Conservation (phyloP, 768 basidiomycete species). For the Kwoniella newhampshirensis region DNA sequence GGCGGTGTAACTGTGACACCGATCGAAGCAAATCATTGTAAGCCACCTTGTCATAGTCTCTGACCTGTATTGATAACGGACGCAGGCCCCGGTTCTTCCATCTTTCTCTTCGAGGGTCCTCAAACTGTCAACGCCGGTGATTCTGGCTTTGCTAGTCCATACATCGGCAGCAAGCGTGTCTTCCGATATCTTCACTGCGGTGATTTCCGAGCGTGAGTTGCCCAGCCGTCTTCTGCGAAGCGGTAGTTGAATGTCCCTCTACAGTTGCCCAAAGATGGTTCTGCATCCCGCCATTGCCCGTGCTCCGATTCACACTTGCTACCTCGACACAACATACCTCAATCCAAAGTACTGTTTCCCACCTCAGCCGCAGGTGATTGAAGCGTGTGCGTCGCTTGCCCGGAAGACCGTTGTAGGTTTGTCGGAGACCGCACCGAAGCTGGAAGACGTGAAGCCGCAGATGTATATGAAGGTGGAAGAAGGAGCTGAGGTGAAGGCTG, state of each 20-base stretch:
- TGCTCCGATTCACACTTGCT: slow-evolving; percentile 79
- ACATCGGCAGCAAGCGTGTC: slow-evolving; percentile 65
- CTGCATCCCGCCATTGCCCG: slow-evolving; percentile 78
- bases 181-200: slow-evolving; percentile 96
- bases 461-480: slow-evolving; percentile 26
- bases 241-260: slow-evolving; percentile 58
- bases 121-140: slow-evolving; percentile 90
- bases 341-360: slow-evolving; percentile 94
- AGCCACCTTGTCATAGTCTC: too few species aligned
- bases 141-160: slow-evolving; percentile 68
- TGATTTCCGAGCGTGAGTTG: slow-evolving; percentile 56
- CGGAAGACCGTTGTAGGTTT: slow-evolving; percentile 58
- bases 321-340: slow-evolving; percentile 94
- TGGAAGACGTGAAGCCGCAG: slow-evolving; percentile 23
- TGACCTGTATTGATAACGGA: background rate
- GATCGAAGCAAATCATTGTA: slow-evolving; percentile 97
- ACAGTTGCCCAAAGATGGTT: slow-evolving; percentile 83
- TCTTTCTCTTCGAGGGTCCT: slow-evolving; percentile 89
- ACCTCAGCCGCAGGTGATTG: slow-evolving; percentile 88
- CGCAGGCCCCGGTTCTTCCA: slow-evolving; percentile 76
- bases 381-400: slow-evolving; percentile 84
- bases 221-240: background rate
- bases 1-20: slow-evolving; percentile 84
- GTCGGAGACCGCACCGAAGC: slow-evolving; percentile 28
- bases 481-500: slow-evolving; percentile 37